A percentile compares a stretch with the other conserved stretches of the same genome.
Evolutionary conservation across 2,329 filamentous ascomycete species (phyloP).

Genomic region (Trichoderma koningii): DNA sequence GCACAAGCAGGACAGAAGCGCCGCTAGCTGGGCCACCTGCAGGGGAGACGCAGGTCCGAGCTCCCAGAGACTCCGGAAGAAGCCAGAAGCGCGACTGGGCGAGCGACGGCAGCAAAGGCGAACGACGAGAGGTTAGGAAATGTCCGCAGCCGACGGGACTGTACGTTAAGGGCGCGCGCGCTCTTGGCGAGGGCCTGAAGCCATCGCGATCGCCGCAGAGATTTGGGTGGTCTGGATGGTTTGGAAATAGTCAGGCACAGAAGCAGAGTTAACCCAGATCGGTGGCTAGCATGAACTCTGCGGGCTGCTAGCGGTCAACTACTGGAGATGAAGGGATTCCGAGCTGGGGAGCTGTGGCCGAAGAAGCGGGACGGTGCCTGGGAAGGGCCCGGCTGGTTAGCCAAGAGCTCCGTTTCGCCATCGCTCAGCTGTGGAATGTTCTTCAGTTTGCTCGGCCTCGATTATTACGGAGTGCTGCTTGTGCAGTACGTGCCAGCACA

Average conservation of each 20-base stretch:
- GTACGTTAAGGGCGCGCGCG: background rate
- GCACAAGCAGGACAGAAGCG: conserved; percentile 13
- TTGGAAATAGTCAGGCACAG: background rate
- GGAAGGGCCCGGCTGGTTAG: background rate
- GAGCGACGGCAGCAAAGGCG: background rate
- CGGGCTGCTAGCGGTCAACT: background rate
- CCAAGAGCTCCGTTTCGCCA: background rate
- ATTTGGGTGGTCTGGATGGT: background rate
- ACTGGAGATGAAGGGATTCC: conserved; percentile 16
- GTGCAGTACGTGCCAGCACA: background rate
- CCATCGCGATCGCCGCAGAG: conserved; percentile 6
- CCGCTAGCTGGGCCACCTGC: conserved; percentile 17
- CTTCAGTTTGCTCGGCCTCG: too few relatives aligned
- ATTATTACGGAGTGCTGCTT: background rate
- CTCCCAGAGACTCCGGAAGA: background rate
- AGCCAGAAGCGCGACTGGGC: background rate
- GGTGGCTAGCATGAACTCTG: conserved; percentile 16
- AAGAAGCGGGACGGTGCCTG: conserved; percentile 11
- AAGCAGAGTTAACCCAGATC: conserved; percentile 12
- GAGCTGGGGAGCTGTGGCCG: background rate
- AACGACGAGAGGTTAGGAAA: background rate
- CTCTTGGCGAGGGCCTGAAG: background rate
- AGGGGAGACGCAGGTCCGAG: conserved; percentile 21
- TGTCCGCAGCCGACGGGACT: background rate
- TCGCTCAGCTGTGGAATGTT: too few relatives aligned